Percentiles rank a stretch among this genome's conserved stretches.
phyloP scores from a whole-genome alignment of 768 basidiomycete genomes.

The Leccinum obscurum region DNA sequence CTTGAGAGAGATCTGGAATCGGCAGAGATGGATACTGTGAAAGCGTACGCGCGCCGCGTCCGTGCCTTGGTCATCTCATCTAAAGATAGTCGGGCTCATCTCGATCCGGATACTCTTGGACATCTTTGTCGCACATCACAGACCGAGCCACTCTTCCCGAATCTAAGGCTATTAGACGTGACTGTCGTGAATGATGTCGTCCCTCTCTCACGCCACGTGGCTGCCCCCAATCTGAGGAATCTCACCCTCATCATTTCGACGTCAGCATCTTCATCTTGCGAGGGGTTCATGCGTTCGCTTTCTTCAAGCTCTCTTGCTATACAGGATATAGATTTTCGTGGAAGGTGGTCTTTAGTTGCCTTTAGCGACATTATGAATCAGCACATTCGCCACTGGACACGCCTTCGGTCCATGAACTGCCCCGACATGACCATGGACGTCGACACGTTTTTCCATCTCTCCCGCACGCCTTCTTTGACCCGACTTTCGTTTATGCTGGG shows the following conservation, averaged over 20 bases:
- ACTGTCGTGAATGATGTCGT: background rate
- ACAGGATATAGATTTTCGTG: background rate
- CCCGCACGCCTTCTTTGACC: background rate
- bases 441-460: background rate
- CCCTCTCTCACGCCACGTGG: background rate
- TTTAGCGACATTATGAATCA: background rate
- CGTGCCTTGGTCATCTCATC: background rate
- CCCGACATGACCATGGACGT: background rate
- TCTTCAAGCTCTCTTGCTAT: background rate
- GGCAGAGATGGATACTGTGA: too few relatives aligned
- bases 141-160: background rate
- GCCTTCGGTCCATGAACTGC: background rate
- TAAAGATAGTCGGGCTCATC: too few relatives aligned
- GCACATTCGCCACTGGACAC: background rate
- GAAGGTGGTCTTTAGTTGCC: too few relatives aligned
- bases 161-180: background rate
- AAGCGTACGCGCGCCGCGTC: conserved; percentile 1
- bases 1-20: too few relatives aligned
- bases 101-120: too few relatives aligned
- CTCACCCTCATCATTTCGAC: background rate
- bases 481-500: background rate
- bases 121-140: background rate
- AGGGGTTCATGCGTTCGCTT: background rate
- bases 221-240: background rate
- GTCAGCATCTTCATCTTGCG: background rate